These are phyloP conservation scores for Nemania abortiva DNA, from an alignment of 2,329 filamentous ascomycete genomes.

Conservation along the genomic window DNA sequence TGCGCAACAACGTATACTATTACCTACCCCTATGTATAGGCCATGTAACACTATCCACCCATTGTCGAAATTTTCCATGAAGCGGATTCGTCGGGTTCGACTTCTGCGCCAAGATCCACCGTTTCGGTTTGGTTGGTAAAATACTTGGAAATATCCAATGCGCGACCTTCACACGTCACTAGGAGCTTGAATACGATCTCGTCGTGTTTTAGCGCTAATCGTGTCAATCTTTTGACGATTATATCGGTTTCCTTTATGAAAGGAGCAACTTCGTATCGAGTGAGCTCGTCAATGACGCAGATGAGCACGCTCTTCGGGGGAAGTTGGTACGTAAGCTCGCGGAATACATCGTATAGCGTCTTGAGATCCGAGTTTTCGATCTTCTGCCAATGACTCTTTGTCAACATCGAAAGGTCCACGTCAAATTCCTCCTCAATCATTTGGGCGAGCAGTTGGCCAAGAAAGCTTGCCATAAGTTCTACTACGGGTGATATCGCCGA, in stretches of 20 bases:
- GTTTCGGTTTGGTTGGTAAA: conserved; percentile 30
- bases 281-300: conserved; percentile 39
- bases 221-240: conserved; percentile 27
- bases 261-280: conserved; percentile 30
- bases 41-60: conserved; percentile 6
- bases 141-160: conserved; percentile 31
- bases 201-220: conserved; percentile 19
- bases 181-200: conserved; percentile 37
- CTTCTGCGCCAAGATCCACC: conserved; percentile 28
- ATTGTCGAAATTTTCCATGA: conserved; percentile 33
- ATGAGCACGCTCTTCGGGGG: conserved; percentile 29
- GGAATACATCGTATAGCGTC: conserved; percentile 26
- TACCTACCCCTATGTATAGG: no score
- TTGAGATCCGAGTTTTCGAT: conserved; percentile 26
- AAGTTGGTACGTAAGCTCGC: conserved; percentile 30
- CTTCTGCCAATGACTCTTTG: conserved; percentile 22
- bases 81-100: conserved; percentile 32
- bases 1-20: no score
- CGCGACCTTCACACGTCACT: conserved; percentile 31
- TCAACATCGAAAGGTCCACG: conserved; percentile 30
- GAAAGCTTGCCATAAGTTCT: conserved; percentile 32
- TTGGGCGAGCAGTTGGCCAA: conserved; percentile 35
- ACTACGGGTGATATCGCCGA: conserved; percentile 11
- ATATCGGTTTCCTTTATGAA: conserved; percentile 23
- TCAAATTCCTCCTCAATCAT: conserved; percentile 28